Base-by-base conservation (phyloP, 2,329 filamentous ascomycete species). In the Domatiomyces globalis region DNA sequence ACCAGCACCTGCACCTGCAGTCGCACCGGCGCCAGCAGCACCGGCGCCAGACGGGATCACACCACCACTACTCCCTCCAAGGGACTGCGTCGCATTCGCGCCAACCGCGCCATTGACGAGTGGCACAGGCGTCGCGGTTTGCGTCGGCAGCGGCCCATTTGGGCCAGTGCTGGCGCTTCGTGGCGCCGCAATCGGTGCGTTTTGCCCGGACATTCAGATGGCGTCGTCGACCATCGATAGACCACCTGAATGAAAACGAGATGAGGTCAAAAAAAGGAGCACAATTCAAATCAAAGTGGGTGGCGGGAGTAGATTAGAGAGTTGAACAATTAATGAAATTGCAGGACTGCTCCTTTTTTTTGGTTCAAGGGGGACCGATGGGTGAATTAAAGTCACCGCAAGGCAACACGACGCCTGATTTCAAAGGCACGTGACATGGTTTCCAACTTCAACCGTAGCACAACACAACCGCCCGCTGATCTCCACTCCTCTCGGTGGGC, bases 121-220 rank as follows among this genome's bases (percentile, higher is more conserved):
- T 19, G 55, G 49, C 22, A 50, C 55, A 42, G 55, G 53, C 27
- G 72, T 67, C 54, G 33, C 12, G 10, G 10, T 15, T 15, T 39
- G 33, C 10, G 33, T 12, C 33, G 12, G 33, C 33, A 74, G 68
- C 54, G 73, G 69, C 43, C 69, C 70, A 57, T 70, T 66, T 51
- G 72, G 69, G 29, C 72, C 73, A 62, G 72, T 73, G 59, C 70
- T 73, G 52, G 67, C 67, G 62, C 70, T 69, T 57, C 71, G 67
- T 43, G 72, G 70, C 54, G 67, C 69, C 68, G 73, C 69, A 64
- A 70, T 73, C 49, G 70, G 69, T 55, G 70, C 70, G 56, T 65
- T 67, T 61, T 67, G 69, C 57, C 67, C 69, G 56, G 70, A 71
- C 69, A 73, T 73, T 43, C 54, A 59, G 56, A 46, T 46, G 47